Base-by-base conservation (phyloP, 352 stramenopile genomes). In the Pythium coloratum region DNA sequence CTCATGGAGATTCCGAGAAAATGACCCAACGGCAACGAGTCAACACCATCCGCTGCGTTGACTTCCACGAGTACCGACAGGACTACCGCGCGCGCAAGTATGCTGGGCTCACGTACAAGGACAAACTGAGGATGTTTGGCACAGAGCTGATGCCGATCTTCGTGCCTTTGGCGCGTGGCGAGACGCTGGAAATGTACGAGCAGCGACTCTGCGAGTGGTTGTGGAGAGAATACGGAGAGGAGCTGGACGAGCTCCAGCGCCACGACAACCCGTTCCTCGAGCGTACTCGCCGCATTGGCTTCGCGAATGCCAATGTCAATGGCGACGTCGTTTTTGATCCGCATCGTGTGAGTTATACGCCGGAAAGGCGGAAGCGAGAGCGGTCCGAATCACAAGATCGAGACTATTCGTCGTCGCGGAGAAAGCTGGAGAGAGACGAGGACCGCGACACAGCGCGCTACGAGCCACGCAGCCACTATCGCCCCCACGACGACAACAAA, bases 141-240 rank as follows among this genome's bases (percentile, higher is more conserved):
- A 42, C 30, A 2, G 0, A 1, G 1, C 34, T 28, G 12, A 59
- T 71, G 65, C 65, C 66, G n/a, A 72, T 72, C 54, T 64, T 66
- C 26, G 60, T 72, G 54, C 66, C 59, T 28, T 47, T 72, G 16
- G 59, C 59, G 28, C 54, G 26, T 24, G 59, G 66, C 20, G 66
- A 72, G 49, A 49, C 55, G 8, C 28, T 57, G 16, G 9, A 28
- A 6, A 28, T 57, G 55, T 72, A 68, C 58, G 68, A 78, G 47
- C 7, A 55, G 18, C 49, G 62, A 18, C 69, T 76, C 40, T 3
- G 59, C 5, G 56, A 44, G 16, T 78, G 66, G 64, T 32, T 78
- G 16, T 16, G 46, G 62, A 2, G 20, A 0, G 54, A 54, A 9
- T 42, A 47, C 6, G 13, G 49, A 18, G 24, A 46, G 57, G 14